These are phyloP conservation scores for Claviceps paspali DNA, from an alignment of 2,329 filamentous ascomycete genomes.

Conservation along the genomic window DNA sequence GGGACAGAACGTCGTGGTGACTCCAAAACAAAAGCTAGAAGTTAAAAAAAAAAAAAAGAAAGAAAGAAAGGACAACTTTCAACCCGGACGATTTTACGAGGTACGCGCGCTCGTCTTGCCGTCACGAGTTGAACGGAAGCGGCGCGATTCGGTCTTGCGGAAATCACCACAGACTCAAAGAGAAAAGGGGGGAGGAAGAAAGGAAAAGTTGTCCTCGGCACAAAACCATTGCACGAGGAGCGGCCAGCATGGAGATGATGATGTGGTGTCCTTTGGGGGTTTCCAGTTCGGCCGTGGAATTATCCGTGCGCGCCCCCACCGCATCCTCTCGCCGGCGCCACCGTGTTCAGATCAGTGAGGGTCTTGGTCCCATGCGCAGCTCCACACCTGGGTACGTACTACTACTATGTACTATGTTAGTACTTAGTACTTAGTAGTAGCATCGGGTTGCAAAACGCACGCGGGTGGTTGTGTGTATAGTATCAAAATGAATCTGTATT, in stretches of 20 bases:
- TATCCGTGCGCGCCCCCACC: conserved; percentile 16
- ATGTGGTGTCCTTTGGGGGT: conserved; percentile 5
- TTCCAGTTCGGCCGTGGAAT: conserved; percentile 18
- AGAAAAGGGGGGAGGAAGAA: neutral
- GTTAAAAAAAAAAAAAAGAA: neutral
- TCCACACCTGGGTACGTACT: too few relatives aligned
- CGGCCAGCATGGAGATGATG: conserved; percentile 1
- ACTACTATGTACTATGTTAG: too few relatives aligned
- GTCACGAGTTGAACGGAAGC: too few relatives aligned
- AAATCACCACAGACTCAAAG: neutral
- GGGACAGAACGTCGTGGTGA: neutral
- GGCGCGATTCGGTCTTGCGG: too few relatives aligned
- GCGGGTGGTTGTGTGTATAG: too few relatives aligned
- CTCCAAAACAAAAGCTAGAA: neutral
- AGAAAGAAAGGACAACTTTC: neutral
- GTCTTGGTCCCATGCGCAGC: too few relatives aligned
- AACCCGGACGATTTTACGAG: too few relatives aligned
- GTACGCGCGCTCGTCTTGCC: too few relatives aligned
- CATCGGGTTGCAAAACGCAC: too few relatives aligned
- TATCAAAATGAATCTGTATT: too few relatives aligned
- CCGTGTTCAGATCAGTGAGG: conserved; percentile 17
- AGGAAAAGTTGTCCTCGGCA: neutral
- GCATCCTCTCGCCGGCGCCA: conserved; percentile 14
- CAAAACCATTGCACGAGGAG: neutral
- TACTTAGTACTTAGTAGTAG: too few relatives aligned